Base-by-base conservation (phyloP, 2,329 filamentous ascomycete species). In the Zymoseptoria pseudotritici region DNA sequence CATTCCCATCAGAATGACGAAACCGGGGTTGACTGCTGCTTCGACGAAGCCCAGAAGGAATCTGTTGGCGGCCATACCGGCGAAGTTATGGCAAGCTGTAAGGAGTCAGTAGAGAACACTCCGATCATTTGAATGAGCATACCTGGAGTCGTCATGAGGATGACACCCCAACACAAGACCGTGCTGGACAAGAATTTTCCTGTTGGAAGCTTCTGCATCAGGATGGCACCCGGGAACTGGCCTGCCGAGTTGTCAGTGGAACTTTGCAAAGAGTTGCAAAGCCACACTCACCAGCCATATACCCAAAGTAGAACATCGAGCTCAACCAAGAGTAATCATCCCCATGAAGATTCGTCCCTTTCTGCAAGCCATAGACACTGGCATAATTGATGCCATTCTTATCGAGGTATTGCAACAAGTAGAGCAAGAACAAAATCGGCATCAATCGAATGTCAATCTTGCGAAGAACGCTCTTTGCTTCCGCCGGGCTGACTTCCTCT, bases 311-410 rank as follows among this genome's bases (percentile, higher is more conserved):
- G 65, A 80, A 81, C 7, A 80, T 80, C 1, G 73, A 76, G 7
- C 74, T 74, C 9, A 81, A 73, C 81, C 81, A 83, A 11, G 77
- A 77, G 64, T 82, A 84, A 57, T 83, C 74, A 59, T 81, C 74
- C 10, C 77, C 78, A 7, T 73, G 64, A 5, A 84, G 72, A 57
- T 82, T 70, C 0, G 79, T 80, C 1, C 76, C 79, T 36, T 78
- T 68, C 51, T 78, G 70, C 11, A 82, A 68, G 0, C 79, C 80
- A 64, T 78, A 82, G 0, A 77, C 77, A 58, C 76, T 78, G 7
- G 79, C 79, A 67, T 82, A 82, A 49, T 70, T 68, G 54, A 72
- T 65, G 13, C 66, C 66, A 26, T 70, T 70, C 64, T 78, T 78
- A 60, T 78, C 75, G 3, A 78, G 69, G 59, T 77, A 70, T 58